phyloP scores from a whole-genome alignment of 169 alveolate genomes.

The Toxoplasma gondii region DNA sequence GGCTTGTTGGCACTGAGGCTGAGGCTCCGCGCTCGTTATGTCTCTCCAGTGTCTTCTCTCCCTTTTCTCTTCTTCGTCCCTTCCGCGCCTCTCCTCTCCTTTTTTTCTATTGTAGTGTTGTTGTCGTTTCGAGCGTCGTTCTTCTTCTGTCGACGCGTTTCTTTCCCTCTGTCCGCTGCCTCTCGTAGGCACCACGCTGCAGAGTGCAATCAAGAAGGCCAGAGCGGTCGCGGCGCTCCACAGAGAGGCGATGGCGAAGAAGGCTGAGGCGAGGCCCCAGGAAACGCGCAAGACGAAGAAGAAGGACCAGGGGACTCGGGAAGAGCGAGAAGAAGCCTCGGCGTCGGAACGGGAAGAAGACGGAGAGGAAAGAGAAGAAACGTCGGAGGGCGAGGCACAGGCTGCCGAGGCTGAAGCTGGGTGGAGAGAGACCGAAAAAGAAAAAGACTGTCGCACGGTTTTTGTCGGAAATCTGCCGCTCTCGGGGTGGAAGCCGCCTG shows the following conservation, averaged over 20 bases:
- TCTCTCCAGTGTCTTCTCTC: not conserved
- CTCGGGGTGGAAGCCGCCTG: slow-evolving; percentile 19
- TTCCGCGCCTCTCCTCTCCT: not conserved
- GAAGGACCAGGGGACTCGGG: not conserved
- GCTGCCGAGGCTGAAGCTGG: not conserved
- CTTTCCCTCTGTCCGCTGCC: not conserved
- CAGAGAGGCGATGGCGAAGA: not conserved
- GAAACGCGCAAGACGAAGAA: not conserved
- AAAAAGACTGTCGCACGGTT: not conserved
- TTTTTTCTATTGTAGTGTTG: not conserved
- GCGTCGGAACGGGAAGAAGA: not conserved
- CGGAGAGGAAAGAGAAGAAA: not conserved
- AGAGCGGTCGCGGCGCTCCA: not conserved
- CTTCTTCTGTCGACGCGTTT: not conserved
- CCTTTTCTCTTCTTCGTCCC: not conserved
- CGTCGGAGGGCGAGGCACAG: not conserved
- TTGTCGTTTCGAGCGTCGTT: not conserved
- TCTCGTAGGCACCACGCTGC: not conserved
- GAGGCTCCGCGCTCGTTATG: too few species aligned
- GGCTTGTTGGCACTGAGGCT: too few species aligned
- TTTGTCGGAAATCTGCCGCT: slow-evolving; percentile 35
- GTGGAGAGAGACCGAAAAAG: not conserved
- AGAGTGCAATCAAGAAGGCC: not conserved
- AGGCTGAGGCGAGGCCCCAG: not conserved
- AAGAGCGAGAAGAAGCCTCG: not conserved